Evolutionary conservation across 2,329 filamentous ascomycete genomes (phyloP).

Genomic region (Trichoderma polysporum): DNA sequence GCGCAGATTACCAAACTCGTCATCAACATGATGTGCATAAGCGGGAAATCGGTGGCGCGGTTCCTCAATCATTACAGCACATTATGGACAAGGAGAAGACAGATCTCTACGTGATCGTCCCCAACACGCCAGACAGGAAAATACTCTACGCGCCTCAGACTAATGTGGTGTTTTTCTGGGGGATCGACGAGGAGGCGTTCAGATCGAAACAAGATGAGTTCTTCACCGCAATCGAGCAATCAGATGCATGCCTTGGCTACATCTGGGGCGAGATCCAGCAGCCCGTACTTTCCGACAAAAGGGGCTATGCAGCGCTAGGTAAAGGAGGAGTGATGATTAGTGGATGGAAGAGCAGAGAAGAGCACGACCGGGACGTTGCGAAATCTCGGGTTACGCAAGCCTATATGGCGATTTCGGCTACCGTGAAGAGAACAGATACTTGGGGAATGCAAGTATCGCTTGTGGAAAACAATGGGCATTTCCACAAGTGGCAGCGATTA

Average conservation of each 20-base stretch:
- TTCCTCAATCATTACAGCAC: background rate
- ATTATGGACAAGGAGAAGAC: background rate
- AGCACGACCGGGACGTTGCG: background rate
- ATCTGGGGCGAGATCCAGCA: background rate
- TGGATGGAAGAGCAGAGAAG: background rate
- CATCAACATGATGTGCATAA: background rate
- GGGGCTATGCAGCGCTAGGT: background rate
- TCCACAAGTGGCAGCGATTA: background rate
- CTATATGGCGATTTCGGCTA: background rate
- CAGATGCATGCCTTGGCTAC: background rate
- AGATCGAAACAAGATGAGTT: background rate
- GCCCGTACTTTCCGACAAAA: background rate
- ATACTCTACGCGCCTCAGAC: background rate
- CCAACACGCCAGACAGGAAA: background rate
- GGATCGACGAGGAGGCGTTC: background rate
- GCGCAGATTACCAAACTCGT: background rate
- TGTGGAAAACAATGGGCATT: background rate
- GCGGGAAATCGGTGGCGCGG: background rate
- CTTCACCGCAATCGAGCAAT: background rate
- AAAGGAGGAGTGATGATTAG: constrained; percentile 1
- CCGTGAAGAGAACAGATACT: background rate
- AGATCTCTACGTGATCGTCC: background rate
- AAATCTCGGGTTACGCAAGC: background rate
- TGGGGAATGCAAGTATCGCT: background rate
- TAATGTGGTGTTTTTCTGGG: background rate